Evolutionary conservation across 2,329 filamentous ascomycete species (phyloP).

Genomic region (Fusarium sp.): DNA sequence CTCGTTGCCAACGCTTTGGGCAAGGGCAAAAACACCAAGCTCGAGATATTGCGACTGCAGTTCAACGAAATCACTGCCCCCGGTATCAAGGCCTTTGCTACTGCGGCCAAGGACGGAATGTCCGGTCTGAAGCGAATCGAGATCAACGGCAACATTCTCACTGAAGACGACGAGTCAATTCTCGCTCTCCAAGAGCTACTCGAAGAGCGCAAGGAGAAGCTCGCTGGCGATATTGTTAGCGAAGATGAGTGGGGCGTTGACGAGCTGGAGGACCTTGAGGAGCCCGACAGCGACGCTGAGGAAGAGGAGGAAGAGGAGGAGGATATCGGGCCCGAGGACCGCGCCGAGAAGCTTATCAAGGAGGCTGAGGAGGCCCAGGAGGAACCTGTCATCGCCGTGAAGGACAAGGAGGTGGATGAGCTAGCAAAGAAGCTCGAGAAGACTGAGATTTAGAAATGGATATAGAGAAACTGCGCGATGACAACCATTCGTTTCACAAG

Average conservation of each 20-base stretch:
- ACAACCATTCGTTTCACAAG: constrained; percentile 43
- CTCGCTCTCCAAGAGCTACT: constrained; percentile 77
- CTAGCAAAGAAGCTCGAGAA: constrained; percentile 82
- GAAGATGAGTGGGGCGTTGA: constrained; percentile 90
- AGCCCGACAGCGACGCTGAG: constrained; percentile 77
- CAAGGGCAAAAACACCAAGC: constrained; percentile 80
- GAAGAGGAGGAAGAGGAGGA: constrained; percentile 77
- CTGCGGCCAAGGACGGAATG: constrained; percentile 75
- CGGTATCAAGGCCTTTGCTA: constrained; percentile 78
- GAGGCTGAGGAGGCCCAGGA: constrained; percentile 80
- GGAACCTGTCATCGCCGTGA: constrained; percentile 76
- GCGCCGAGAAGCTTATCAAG: constrained; percentile 76
- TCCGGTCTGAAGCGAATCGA: constrained; percentile 87
- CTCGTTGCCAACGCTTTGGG: constrained; percentile 80
- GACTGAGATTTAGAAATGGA: constrained; percentile 66
- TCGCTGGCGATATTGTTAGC: constrained; percentile 73
- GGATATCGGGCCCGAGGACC: constrained; percentile 70
- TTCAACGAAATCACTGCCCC: constrained; percentile 93
- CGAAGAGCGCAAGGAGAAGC: constrained; percentile 81
- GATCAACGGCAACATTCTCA: constrained; percentile 95
- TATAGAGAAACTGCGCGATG: constrained; percentile 49
- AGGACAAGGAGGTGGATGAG: constrained; percentile 84
- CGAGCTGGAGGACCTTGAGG: constrained; percentile 87
- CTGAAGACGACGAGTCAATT: constrained; percentile 84
- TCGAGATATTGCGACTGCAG: constrained; percentile 86